A percentile compares a stretch with the other conserved stretches of the same genome.
Evolutionary conservation across 2,329 filamentous ascomycete genomes (phyloP).

Genomic region (Pyricularia sp.): DNA sequence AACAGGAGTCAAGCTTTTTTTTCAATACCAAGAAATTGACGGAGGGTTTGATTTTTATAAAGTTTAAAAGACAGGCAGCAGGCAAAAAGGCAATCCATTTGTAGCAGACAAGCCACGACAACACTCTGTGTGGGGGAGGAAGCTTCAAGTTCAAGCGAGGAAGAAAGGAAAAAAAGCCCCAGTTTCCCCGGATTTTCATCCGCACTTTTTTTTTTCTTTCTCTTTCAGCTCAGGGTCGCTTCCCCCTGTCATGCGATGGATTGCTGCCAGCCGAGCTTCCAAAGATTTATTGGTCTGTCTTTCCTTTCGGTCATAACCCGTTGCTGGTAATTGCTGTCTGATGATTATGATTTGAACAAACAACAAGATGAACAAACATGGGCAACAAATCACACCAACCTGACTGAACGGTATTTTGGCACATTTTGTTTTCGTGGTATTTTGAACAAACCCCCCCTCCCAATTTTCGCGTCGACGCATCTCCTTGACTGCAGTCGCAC

Average conservation of each 20-base stretch:
- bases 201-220: background rate
- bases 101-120: background rate
- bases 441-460: background rate
- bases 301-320: no score
- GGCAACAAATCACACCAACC: background rate
- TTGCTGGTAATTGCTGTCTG: background rate
- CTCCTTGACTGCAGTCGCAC: background rate
- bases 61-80: background rate
- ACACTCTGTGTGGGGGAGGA: background rate
- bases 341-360: background rate
- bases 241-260: background rate
- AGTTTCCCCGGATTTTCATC: background rate
- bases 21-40: background rate
- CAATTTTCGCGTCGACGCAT: background rate
- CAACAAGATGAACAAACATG: background rate
- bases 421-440: background rate
- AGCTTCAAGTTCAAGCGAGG: background rate
- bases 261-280: background rate
- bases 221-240: background rate
- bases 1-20: background rate
- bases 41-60: background rate
- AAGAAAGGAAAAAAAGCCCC: background rate
- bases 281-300: background rate
- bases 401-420: background rate
- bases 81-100: background rate